Evolutionary conservation across 805 yeast genomes (phyloP).

Genomic region (Kodamaea neixiangensis): DNA sequence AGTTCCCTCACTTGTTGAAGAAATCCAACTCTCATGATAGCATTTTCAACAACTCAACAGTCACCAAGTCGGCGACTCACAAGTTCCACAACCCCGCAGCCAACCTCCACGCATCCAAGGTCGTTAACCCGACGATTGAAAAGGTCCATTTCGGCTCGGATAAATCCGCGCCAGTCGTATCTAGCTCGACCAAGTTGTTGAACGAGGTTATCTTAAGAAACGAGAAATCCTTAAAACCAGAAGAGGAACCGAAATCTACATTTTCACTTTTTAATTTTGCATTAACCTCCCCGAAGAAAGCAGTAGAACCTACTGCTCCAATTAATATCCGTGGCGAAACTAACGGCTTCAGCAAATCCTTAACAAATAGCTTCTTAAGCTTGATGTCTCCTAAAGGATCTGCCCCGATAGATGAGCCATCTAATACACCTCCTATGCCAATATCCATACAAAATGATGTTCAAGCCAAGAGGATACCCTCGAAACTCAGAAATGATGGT

Average conservation of each 20-base stretch:
- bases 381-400: constrained; percentile 19
- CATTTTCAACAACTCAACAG: constrained; percentile 15
- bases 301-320: not conserved
- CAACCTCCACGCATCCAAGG: constrained; percentile 21
- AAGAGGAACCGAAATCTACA: constrained; percentile 4
- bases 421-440: constrained; percentile 14
- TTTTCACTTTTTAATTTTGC: constrained; percentile 23
- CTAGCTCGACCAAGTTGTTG: constrained; percentile 10
- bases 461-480: constrained; percentile 34
- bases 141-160: constrained; percentile 24
- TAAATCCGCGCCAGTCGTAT: not conserved
- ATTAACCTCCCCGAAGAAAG: constrained; percentile 21
- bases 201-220: constrained; percentile 20
- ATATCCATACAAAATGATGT: constrained; percentile 31
- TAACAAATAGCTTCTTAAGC: constrained; percentile 31
- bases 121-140: constrained; percentile 34
- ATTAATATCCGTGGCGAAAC: constrained; percentile 18
- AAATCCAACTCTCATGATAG: constrained; percentile 31
- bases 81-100: constrained; percentile 43
- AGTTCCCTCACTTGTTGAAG: constrained; percentile 29
- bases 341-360: constrained; percentile 27
- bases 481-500: constrained; percentile 29
- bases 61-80: constrained; percentile 6
- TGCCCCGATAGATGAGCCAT: not conserved
- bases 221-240: not conserved